Evolutionary conservation across 176 grass and related monocot genomes (phyloP), one percentile per base, ranked within the genome.

Genomic region (Urochloa ruziziensis): DNA sequence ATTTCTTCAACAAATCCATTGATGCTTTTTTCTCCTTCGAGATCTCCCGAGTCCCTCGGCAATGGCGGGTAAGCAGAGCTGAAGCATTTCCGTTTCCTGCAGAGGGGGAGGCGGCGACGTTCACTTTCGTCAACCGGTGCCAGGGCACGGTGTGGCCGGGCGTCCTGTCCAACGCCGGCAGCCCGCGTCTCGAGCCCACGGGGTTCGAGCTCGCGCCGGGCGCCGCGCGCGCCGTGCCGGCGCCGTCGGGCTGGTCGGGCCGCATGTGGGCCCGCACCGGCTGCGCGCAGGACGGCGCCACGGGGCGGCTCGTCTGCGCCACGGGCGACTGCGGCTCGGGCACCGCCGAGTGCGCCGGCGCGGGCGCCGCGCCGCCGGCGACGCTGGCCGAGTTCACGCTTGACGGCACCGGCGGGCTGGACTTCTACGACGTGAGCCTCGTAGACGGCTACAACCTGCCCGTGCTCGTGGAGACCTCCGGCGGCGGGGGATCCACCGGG

Each of bases 341-440:
- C 51, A 27, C 84, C 35, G 80, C 91, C 28, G 92, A 98, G 77
- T 98, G 95, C 88, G 73, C 86, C 13, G 92, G 92, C 60, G 78
- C 86, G 0, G 91, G 95, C 13, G 95, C 95, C 1, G 64, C 89
- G 1, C 95, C 95, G 1, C 95, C 91, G 2, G 91, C 92, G 4
- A 98, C 95, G 37, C 95, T 98, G 57, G 93, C 90, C 9, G 95
- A 98, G 91, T 96, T 99, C 93, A 99, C 96, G 34, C 93, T 99
- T 18, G 91, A 67, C 89, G 75, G 83, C 62, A 68, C 19, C 80
- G 35, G 74, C 85, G 68, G 88, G 66, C 37, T 84, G 17, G 96
- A 99, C 83, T 95, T 94, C 79, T 97, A 97, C 91, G 95, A 97
- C 83, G 95, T 97, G 19, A 97, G 95, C 90, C 87, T 97, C 33